phyloP scores from a whole-genome alignment of 495 filamentous ascomycete species.

The Paragyromitra xinjiangensis region DNA sequence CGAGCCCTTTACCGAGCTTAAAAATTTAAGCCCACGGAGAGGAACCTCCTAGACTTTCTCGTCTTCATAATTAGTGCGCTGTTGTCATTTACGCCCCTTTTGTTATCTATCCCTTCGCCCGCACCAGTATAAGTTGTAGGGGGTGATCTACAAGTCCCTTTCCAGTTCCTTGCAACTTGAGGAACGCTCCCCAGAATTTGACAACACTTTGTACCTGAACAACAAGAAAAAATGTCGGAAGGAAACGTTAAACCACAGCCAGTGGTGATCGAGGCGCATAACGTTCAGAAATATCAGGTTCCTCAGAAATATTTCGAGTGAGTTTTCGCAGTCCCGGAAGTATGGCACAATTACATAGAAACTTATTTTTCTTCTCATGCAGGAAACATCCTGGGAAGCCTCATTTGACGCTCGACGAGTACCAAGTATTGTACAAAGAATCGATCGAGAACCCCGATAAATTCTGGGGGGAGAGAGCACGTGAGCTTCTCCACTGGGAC shows the following conservation, averaged over 20 bases:
- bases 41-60: background rate
- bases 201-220: constrained; percentile 13
- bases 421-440: constrained; percentile 92
- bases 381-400: constrained; percentile 76
- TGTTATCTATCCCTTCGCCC: constrained; percentile 40
- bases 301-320: constrained; percentile 50
- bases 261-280: constrained; percentile 84
- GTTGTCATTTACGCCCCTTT: constrained; percentile 6
- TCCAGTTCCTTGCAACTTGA: background rate
- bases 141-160: constrained; percentile 25
- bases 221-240: constrained; percentile 72
- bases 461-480: constrained; percentile 88
- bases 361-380: constrained; percentile 35
- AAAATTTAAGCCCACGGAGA: background rate
- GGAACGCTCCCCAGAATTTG: background rate
- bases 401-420: constrained; percentile 81
- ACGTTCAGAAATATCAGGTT: constrained; percentile 81
- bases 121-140: constrained; percentile 33
- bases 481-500: constrained; percentile 90
- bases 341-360: constrained; percentile 10
- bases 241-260: constrained; percentile 65
- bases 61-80: constrained; percentile 14
- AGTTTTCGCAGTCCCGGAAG: constrained; percentile 22
- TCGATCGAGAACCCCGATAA: constrained; percentile 89
- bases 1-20: constrained; percentile 25